A percentile compares a stretch with the other conserved stretches of the same genome.
Conservation (phyloP, 805 yeast genomes). For the Saccharomyces eubayanus region DNA sequence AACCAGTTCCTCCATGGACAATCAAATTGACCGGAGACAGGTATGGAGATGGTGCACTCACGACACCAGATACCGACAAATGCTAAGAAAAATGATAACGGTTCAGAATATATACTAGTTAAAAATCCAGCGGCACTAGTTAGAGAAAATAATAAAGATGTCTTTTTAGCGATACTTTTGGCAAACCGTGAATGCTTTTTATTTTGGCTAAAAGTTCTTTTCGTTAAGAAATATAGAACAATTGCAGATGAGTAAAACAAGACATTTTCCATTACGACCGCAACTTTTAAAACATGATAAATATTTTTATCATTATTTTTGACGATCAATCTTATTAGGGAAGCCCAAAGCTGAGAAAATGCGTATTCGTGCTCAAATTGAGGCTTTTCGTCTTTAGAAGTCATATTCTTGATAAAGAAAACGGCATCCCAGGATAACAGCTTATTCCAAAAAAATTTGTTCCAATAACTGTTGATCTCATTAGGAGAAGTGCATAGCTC, state of each 20-base stretch:
- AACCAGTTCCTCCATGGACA: conserved; percentile 11
- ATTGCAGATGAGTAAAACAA: conserved; percentile 45
- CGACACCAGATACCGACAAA: conserved; percentile 49
- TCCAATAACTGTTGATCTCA: conserved; percentile 11
- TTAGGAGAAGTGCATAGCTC: conserved; percentile 2
- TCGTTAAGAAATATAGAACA: conserved; percentile 44
- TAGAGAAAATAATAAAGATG: conserved; percentile 44
- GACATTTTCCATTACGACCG: conserved; percentile 43
- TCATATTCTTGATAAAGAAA: conserved; percentile 51
- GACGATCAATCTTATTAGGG: conserved; percentile 31
- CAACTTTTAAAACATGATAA: conserved; percentile 39
- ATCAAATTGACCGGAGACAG: conserved; percentile 10
- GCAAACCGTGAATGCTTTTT: conserved; percentile 7
- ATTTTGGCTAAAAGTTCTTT: conserved; percentile 21
- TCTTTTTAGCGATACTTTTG: conserved; percentile 25
- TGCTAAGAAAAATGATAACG: conserved; percentile 53
- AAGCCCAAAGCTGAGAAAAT: conserved; percentile 73
- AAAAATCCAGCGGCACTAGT: conserved; percentile 79
- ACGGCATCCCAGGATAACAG: conserved; percentile 82
- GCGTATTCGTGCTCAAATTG: conserved; percentile 88
- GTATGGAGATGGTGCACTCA: conserved; percentile 26
- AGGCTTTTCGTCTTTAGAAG: conserved; percentile 36
- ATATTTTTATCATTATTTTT: conserved; percentile 22
- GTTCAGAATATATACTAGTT: conserved; percentile 68
- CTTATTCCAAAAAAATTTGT: conserved; percentile 36